These are phyloP conservation scores for Durusdinium trenchii DNA, from an alignment of 73 alveolate species.

Conservation along the genomic window DNA sequence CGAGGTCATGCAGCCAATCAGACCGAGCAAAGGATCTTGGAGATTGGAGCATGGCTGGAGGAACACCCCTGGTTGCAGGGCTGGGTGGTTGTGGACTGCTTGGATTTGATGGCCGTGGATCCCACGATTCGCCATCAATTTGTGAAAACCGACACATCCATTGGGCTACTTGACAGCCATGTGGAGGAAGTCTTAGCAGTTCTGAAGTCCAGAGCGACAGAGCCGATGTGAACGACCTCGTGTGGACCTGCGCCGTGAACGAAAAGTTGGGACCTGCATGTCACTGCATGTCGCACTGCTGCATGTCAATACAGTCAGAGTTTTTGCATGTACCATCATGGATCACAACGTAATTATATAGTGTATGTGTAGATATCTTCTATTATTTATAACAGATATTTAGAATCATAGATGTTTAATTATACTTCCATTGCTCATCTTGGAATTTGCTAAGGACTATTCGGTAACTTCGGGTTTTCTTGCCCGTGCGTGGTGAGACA, in stretches of 20 bases:
- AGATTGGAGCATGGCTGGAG: conserved; percentile 66
- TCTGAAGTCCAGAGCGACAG: no score
- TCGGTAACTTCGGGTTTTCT: conserved; percentile 64
- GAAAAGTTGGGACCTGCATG: no score
- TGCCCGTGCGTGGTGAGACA: conserved; percentile 85
- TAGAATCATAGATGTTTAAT: no score
- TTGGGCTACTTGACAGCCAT: conserved; percentile 57
- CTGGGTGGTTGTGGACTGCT: conserved; percentile 72
- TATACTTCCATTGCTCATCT: no score
- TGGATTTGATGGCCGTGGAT: conserved; percentile 41
- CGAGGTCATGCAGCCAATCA: background rate
- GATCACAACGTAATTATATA: no score
- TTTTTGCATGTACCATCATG: no score
- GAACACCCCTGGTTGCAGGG: conserved; percentile 35
- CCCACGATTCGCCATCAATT: background rate
- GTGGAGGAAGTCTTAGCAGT: conserved; percentile 40
- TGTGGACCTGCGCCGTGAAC: no score
- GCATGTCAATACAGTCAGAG: no score
- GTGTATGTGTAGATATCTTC: no score
- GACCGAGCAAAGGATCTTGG: conserved; percentile 26
- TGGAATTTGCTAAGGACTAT: conserved; percentile 8
- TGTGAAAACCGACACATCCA: background rate
- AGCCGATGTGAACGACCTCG: no score
- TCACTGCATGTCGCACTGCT: no score
- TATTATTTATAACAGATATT: no score